A percentile compares a stretch with the other conserved stretches of the same genome.
phyloP scores from a whole-genome alignment of 2,329 filamentous ascomycete species.

The Periconia sp. region DNA sequence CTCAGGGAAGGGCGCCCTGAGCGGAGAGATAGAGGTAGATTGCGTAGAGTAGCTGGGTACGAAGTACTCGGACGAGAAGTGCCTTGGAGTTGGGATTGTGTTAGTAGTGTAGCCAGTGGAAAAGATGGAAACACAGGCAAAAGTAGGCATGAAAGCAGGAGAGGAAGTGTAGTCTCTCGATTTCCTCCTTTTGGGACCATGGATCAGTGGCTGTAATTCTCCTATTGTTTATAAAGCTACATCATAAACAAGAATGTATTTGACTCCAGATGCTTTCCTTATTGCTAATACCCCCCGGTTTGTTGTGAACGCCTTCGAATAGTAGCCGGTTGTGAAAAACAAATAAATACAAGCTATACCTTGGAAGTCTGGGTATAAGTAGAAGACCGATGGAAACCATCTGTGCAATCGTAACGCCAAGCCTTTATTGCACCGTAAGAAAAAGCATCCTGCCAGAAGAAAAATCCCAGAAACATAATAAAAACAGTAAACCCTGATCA shows the following conservation, averaged over 20 bases:
- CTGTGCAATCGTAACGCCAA: slow-evolving; percentile 4
- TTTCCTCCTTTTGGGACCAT: slow-evolving; percentile 31
- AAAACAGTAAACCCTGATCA: background rate
- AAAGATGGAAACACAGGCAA: slow-evolving; percentile 7
- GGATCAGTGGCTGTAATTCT: slow-evolving; percentile 28
- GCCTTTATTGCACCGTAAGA: background rate
- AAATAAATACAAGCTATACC: slow-evolving; percentile 10
- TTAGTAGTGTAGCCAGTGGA: slow-evolving; percentile 30
- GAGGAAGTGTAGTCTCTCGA: slow-evolving; percentile 13
- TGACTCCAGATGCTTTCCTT: background rate
- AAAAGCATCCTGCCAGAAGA: background rate
- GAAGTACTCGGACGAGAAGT: slow-evolving; percentile 31
- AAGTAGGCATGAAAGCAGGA: slow-evolving; percentile 8
- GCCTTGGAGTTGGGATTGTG: slow-evolving; percentile 39
- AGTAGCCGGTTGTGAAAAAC: background rate
- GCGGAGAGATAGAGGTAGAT: slow-evolving; percentile 12
- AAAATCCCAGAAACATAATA: background rate
- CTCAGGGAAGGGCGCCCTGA: slow-evolving; percentile 20
- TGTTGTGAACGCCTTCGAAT: background rate
- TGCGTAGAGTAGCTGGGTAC: slow-evolving; percentile 34
- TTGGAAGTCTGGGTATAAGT: slow-evolving; percentile 12
- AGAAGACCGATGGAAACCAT: slow-evolving; percentile 6
- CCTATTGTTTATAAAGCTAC: background rate
- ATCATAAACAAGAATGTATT: background rate
- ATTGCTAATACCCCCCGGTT: background rate